These are phyloP conservation scores for Pythium chondricola DNA, from an alignment of 352 stramenopile genomes.

Conservation along the genomic window DNA sequence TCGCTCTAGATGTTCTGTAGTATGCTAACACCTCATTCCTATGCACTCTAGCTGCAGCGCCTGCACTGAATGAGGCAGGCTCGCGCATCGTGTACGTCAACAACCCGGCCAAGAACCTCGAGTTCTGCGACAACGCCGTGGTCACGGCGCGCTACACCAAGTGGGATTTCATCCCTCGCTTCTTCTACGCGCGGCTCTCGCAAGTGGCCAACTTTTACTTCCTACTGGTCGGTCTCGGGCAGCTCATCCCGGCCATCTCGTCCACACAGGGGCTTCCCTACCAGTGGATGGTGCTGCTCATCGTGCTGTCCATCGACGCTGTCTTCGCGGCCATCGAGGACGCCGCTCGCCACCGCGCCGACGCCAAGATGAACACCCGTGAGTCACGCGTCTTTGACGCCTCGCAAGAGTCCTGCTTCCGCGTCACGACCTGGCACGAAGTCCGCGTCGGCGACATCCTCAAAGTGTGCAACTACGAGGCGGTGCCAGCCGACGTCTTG, in stretches of 20 bases:
- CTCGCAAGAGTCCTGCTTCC: constrained; percentile 34
- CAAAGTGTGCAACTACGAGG: constrained; percentile 85
- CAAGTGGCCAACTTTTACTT: constrained; percentile 90
- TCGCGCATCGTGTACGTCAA: constrained; percentile 76
- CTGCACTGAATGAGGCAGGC: constrained; percentile 31
- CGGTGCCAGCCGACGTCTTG: constrained; percentile 75
- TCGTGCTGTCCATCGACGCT: constrained; percentile 81
- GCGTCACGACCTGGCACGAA: constrained; percentile 44
- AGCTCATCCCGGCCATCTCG: constrained; percentile 82
- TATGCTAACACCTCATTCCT: neutral
- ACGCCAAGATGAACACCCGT: constrained; percentile 79
- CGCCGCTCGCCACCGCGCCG: constrained; percentile 60
- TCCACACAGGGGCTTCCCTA: constrained; percentile 82
- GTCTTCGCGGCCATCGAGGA: constrained; percentile 86
- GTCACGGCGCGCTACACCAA: constrained; percentile 86
- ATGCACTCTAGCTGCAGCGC: constrained; percentile 2
- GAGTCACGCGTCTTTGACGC: constrained; percentile 59
- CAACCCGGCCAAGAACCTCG: constrained; percentile 43
- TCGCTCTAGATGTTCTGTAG: neutral
- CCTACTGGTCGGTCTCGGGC: constrained; percentile 76
- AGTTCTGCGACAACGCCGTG: constrained; percentile 79
- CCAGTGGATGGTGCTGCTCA: constrained; percentile 79
- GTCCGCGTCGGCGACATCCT: constrained; percentile 77
- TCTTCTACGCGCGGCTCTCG: constrained; percentile 81
- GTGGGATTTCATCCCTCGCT: constrained; percentile 78